Conservation (phyloP, 164 flowering plant genomes). For the Aristolochia fimbriata region DNA sequence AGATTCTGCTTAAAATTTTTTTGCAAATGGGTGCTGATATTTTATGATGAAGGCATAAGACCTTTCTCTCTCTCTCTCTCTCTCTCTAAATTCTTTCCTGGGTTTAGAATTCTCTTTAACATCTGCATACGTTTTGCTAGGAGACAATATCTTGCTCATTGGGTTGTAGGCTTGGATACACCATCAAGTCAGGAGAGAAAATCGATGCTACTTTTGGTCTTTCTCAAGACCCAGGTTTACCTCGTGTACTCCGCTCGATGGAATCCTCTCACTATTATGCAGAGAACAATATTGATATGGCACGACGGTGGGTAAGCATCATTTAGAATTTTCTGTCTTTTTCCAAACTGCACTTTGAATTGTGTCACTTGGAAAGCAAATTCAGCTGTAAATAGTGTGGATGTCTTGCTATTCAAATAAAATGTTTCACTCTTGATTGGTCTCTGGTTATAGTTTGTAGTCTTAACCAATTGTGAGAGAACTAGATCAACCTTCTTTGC, state of each 20-base stretch:
- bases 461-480: too few species aligned
- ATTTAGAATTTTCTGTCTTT: slow-evolving; percentile 12
- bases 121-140: slow-evolving; percentile 22
- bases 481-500: too few species aligned
- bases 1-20: too few species aligned
- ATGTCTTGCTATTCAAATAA: too few species aligned
- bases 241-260: slow-evolving; percentile 75
- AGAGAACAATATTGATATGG: slow-evolving; percentile 58
- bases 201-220: slow-evolving; percentile 78
- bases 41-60: too few species aligned
- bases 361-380: not conserved
- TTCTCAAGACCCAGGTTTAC: slow-evolving; percentile 22
- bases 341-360: not conserved
- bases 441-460: too few species aligned
- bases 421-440: too few species aligned
- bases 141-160: slow-evolving; percentile 67
- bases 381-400: too few species aligned
- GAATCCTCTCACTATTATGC: slow-evolving; percentile 79
- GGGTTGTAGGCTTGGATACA: slow-evolving; percentile 60
- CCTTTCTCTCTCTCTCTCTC: too few species aligned
- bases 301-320: slow-evolving; percentile 99
- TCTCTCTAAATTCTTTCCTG: too few species aligned
- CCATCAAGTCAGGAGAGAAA: slow-evolving; percentile 15
- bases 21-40: too few species aligned
- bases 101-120: not conserved